Percentiles rank a stretch among this genome's conserved stretches.
Evolutionary conservation across 1,284 basidiomycete species (phyloP).

Genomic region (Athelia sp.): DNA sequence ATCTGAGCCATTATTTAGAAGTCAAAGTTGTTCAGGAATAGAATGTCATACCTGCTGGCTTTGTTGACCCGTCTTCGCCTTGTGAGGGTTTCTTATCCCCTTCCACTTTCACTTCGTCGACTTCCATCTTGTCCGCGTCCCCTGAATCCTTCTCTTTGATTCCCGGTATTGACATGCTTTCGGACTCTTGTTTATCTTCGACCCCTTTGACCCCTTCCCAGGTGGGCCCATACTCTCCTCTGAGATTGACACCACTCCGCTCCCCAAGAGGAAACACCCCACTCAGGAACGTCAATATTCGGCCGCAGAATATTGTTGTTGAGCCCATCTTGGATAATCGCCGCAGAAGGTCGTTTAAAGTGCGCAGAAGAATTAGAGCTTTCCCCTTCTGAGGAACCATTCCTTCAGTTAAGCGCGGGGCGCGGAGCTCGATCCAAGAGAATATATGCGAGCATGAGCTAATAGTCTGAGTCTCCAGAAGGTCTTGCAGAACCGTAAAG

Average conservation of each 20-base stretch:
- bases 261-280: slow-evolving; percentile 85
- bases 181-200: slow-evolving; percentile 18
- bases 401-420: slow-evolving; percentile 59
- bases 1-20: slow-evolving; percentile 35
- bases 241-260: slow-evolving; percentile 84
- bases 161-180: slow-evolving; percentile 17
- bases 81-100: slow-evolving; percentile 28
- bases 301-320: slow-evolving; percentile 81
- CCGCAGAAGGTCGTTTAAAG: slow-evolving; percentile 81
- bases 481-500: slow-evolving; percentile 65
- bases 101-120: slow-evolving; percentile 38
- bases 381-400: slow-evolving; percentile 85
- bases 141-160: slow-evolving; percentile 17
- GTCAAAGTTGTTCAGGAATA: neutral
- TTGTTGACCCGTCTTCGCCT: slow-evolving; percentile 30
- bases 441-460: slow-evolving; percentile 78
- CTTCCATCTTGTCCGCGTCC: slow-evolving; percentile 25
- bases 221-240: slow-evolving; percentile 79
- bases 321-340: slow-evolving; percentile 81
- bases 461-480: slow-evolving; percentile 80
- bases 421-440: slow-evolving; percentile 75
- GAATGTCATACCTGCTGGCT: slow-evolving; percentile 56
- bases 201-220: slow-evolving; percentile 63
- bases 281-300: slow-evolving; percentile 83
- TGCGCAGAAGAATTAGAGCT: slow-evolving; percentile 77